Evolutionary conservation across 139 green algal species (phyloP).

Genomic region (Micractinium sp.): DNA sequence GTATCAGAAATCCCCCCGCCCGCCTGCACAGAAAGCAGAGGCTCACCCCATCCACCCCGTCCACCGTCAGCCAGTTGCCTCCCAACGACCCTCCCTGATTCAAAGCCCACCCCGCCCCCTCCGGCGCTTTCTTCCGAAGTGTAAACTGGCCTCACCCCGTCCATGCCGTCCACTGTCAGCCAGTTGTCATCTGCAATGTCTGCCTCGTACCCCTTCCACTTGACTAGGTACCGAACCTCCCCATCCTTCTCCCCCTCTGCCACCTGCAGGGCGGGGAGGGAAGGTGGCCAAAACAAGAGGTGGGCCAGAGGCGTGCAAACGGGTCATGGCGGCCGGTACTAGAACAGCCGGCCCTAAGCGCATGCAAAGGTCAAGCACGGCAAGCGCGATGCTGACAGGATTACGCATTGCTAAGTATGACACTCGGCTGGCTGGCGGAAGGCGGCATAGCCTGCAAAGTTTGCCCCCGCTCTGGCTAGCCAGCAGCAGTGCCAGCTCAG

Average conservation of each 20-base stretch:
- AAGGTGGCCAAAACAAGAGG: not conserved
- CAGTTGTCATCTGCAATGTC: not conserved
- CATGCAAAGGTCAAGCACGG: no score
- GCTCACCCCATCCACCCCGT: no score
- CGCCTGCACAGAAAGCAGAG: no score
- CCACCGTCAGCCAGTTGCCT: no score
- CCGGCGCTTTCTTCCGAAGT: not conserved
- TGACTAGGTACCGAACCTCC: not conserved
- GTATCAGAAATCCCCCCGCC: no score
- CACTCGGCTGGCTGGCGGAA: no score
- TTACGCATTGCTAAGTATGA: no score
- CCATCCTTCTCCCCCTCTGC: constrained; percentile 14
- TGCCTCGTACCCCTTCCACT: constrained; percentile 16
- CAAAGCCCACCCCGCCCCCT: not conserved
- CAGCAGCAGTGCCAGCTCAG: not conserved
- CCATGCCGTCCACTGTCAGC: not conserved
- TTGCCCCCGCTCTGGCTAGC: no score
- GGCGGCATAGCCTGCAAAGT: no score
- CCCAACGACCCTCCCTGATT: no score
- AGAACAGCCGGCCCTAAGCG: no score
- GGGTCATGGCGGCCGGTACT: not conserved
- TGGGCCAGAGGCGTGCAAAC: not conserved
- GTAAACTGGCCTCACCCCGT: not conserved
- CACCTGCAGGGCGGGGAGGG: not conserved
- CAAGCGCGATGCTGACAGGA: no score